A percentile compares a stretch with the other conserved stretches of the same genome.
phyloP scores from a whole-genome alignment of 2,329 filamentous ascomycete genomes.

The Fusarium xylarioides region DNA sequence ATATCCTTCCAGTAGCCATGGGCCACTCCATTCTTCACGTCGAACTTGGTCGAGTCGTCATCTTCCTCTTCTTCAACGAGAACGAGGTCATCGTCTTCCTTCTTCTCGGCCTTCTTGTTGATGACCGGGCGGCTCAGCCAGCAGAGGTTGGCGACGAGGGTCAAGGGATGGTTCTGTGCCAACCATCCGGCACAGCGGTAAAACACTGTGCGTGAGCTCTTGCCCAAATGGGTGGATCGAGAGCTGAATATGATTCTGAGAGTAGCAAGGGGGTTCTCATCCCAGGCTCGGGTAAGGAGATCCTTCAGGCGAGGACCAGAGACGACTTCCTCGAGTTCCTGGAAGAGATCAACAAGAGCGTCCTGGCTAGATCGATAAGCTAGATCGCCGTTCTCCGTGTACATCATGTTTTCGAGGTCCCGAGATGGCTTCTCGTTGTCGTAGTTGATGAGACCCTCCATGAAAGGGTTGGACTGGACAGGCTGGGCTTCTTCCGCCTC shows the following conservation, averaged over 20 bases:
- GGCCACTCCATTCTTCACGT: slow-evolving; percentile 58
- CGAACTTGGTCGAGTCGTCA: slow-evolving; percentile 48
- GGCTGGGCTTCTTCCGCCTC: neutral
- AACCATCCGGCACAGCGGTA: slow-evolving; percentile 67
- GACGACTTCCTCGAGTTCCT: slow-evolving; percentile 56
- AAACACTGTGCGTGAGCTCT: slow-evolving; percentile 57
- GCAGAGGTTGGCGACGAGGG: slow-evolving; percentile 60
- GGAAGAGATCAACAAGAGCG: slow-evolving; percentile 63
- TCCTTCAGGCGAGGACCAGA: slow-evolving; percentile 49
- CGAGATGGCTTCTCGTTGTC: slow-evolving; percentile 6
- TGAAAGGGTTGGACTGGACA: slow-evolving; percentile 43
- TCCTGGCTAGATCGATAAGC: slow-evolving; percentile 57
- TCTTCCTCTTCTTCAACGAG: slow-evolving; percentile 48
- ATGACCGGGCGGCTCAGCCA: slow-evolving; percentile 67
- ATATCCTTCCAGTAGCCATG: slow-evolving; percentile 72
- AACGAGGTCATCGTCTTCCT: slow-evolving; percentile 49
- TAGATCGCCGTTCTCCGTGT: slow-evolving; percentile 62
- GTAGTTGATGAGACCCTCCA: slow-evolving; percentile 46
- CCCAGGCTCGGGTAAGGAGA: slow-evolving; percentile 61
- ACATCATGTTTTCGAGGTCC: slow-evolving; percentile 54
- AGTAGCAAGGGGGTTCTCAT: slow-evolving; percentile 56
- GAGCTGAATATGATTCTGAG: slow-evolving; percentile 69
- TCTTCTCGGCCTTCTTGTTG: slow-evolving; percentile 59
- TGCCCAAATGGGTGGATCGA: slow-evolving; percentile 69
- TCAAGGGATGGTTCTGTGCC: slow-evolving; percentile 62